Percentiles rank a stretch among this genome's conserved stretches.
These are phyloP conservation scores for Xeromyces bisporus DNA, from an alignment of 495 filamentous ascomycete species.

Conservation along the genomic window DNA sequence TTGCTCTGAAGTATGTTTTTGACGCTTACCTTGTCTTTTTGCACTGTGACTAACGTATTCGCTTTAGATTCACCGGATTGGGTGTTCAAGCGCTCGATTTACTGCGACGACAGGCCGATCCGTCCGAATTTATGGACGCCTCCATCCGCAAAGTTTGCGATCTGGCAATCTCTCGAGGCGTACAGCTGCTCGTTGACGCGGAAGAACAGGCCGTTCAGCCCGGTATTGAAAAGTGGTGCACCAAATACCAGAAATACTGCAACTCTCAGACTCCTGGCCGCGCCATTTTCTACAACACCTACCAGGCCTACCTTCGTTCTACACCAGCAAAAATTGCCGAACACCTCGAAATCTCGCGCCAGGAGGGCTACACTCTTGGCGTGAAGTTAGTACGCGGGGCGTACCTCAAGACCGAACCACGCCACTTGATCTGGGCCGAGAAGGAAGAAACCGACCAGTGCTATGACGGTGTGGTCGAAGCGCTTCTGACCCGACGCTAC, in stretches of 20 bases:
- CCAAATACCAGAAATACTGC: slow-evolving; percentile 71
- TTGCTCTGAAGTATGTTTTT: slow-evolving; percentile 69
- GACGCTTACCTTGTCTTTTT: too few relatives aligned
- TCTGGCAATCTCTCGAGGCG: slow-evolving; percentile 49
- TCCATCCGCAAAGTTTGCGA: slow-evolving; percentile 66
- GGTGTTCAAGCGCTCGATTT: slow-evolving; percentile 55
- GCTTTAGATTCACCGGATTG: slow-evolving; percentile 61
- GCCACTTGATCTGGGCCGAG: slow-evolving; percentile 58
- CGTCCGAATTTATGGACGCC: slow-evolving; percentile 42
- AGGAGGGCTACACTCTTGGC: slow-evolving; percentile 62
- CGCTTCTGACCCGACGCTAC: slow-evolving; percentile 39
- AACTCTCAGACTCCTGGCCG: slow-evolving; percentile 36
- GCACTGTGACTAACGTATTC: slow-evolving; percentile 2
- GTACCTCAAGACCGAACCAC: slow-evolving; percentile 67
- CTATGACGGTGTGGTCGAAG: slow-evolving; percentile 45
- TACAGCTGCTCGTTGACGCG: slow-evolving; percentile 74
- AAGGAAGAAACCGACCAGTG: slow-evolving; percentile 65
- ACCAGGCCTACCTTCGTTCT: slow-evolving; percentile 71
- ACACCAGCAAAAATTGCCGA: slow-evolving; percentile 44
- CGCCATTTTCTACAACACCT: slow-evolving; percentile 57
- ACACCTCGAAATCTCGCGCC: slow-evolving; percentile 48
- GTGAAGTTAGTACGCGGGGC: slow-evolving; percentile 88
- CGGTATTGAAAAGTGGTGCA: slow-evolving; percentile 75
- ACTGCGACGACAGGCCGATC: slow-evolving; percentile 39
- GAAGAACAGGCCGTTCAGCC: slow-evolving; percentile 69